These are phyloP conservation scores for Beauveria brongniartii DNA, from an alignment of 2,329 filamentous ascomycete genomes.

Conservation along the genomic window DNA sequence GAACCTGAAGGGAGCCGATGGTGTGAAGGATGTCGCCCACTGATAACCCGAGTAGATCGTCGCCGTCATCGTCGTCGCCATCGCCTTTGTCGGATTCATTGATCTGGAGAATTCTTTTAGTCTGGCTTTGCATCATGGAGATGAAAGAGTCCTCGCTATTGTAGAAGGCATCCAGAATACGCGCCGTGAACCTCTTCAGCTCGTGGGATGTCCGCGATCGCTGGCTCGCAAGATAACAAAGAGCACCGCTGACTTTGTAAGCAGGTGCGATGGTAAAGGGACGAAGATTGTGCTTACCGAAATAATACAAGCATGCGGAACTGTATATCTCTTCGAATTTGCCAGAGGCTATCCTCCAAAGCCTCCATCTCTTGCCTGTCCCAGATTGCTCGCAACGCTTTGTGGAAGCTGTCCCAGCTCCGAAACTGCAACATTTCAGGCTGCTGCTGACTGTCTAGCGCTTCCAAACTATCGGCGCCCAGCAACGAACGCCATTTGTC, in stretches of 20 bases:
- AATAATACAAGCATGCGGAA: neutral
- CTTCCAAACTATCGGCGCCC: neutral
- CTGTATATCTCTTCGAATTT: neutral
- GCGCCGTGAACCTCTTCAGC: neutral
- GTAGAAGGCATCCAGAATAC: neutral
- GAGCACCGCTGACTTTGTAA: neutral
- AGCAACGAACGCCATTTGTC: neutral
- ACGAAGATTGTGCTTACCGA: neutral
- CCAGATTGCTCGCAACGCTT: neutral
- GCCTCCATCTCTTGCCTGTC: neutral
- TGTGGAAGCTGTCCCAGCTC: conserved; percentile 1
- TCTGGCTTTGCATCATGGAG: neutral
- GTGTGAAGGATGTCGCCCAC: neutral
- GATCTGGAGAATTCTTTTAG: neutral
- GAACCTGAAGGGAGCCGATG: neutral
- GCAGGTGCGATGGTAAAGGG: neutral
- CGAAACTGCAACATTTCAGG: neutral
- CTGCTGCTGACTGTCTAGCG: neutral
- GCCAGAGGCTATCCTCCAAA: neutral
- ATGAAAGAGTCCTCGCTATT: neutral
- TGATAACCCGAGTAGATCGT: neutral
- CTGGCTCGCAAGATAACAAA: neutral
- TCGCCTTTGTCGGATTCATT: neutral
- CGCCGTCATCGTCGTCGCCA: neutral
- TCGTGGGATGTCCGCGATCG: neutral